These are phyloP conservation scores for Amauroascus verrucosus DNA, from an alignment of 2,329 filamentous ascomycete species.

Conservation along the genomic window DNA sequence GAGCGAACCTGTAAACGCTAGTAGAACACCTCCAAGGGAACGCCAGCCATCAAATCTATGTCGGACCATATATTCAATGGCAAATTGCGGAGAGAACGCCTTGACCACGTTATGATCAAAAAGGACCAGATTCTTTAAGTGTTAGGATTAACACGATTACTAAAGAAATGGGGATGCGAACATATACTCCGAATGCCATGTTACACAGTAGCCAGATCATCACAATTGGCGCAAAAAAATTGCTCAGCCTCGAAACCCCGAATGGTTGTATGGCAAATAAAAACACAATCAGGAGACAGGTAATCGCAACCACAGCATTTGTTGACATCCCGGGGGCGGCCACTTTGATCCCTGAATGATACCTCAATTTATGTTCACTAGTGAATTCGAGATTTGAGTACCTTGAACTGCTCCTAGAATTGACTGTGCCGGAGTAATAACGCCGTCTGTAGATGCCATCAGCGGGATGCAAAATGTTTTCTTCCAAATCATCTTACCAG, in stretches of 20 bases:
- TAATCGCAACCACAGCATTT: slow-evolving; percentile 14
- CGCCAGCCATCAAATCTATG: slow-evolving; percentile 44
- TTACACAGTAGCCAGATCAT: slow-evolving; percentile 48
- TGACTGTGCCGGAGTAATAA: slow-evolving; percentile 48
- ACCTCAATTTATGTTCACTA: background rate
- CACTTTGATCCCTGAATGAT: slow-evolving; percentile 14
- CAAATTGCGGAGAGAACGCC: slow-evolving; percentile 44
- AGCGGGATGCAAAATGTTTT: background rate
- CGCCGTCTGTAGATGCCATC: slow-evolving; percentile 33
- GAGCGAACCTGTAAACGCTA: slow-evolving; percentile 53
- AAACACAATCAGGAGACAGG: slow-evolving; percentile 32
- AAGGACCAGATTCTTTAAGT: slow-evolving; percentile 32
- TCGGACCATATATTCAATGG: slow-evolving; percentile 41
- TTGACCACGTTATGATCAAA: slow-evolving; percentile 43
- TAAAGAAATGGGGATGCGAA: slow-evolving; percentile 17
- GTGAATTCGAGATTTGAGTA: background rate
- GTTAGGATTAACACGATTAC: slow-evolving; percentile 1
- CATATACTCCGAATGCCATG: slow-evolving; percentile 44
- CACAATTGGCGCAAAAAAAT: slow-evolving; percentile 44
- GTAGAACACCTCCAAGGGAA: slow-evolving; percentile 52
- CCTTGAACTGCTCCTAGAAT: slow-evolving; percentile 49
- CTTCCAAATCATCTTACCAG: slow-evolving; percentile 21
- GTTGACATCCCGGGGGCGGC: slow-evolving; percentile 13
- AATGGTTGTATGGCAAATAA: slow-evolving; percentile 47
- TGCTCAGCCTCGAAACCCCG: slow-evolving; percentile 37